Base-by-base conservation (phyloP, 371 early-diverging fungal genomes). In the Mortierella sp. region DNA sequence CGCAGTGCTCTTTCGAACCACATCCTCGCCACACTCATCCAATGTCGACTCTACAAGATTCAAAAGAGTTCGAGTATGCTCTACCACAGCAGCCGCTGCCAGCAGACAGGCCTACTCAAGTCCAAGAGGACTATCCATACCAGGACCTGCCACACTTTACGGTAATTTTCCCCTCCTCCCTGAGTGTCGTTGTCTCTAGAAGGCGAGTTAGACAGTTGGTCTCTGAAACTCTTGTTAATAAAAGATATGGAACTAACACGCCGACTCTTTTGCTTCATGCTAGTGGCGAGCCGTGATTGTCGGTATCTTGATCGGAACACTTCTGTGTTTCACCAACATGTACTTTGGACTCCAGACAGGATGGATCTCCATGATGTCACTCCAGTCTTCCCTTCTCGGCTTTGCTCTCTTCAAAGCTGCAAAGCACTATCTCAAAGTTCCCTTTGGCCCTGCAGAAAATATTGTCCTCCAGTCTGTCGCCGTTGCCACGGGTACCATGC, bases 321-420 rank as follows among this genome's bases (percentile, higher is more conserved):
- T 93, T 11, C 83, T 94, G 75, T 92, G 93, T 57, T 94, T 94
- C 72, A 92, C 93, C 60, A 94, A 94, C 72, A 92, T 92, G 89
- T 94, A 93, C 76, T 94, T 93, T 83, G 95, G 95, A 0, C 81
- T 94, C 19, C 95, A 94, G 64, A 92, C 93, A 51, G 95, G 95
- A 0, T 94, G 95, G 95, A 93, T 94, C 58, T 88, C 88, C 37
- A 93, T 94, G 95, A 93, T 93, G 93, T 91, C 92, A 5, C 82
- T 94, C n/a, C 95, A 93, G 72, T 89, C 94, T 16, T 92, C 94
- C 0, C 80, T 94, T 7, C 82, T 94, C 0, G 94, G 93, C 0
- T 94, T 89, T 72, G 93, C 91, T 16, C 81, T 93, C 23, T 92
- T 94, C 76, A 91, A 91, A 59, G 85, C 88, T 1, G 74, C 87